These are phyloP conservation scores for Boletus bicolor DNA, from an alignment of 768 basidiomycete species.

Conservation along the genomic window DNA sequence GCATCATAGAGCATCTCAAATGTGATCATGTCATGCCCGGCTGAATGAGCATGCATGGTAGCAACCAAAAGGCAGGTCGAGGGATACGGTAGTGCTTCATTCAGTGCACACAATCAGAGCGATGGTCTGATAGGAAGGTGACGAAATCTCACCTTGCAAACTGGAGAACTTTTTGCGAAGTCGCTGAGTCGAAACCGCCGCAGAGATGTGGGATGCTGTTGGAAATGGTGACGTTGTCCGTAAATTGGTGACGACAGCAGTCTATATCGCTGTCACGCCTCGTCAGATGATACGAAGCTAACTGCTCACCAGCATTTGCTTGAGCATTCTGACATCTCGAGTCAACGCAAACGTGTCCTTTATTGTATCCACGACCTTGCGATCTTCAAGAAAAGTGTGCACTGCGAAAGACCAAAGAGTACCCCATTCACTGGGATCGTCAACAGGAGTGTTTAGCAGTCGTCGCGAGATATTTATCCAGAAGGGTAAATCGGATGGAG, in stretches of 20 bases:
- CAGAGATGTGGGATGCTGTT: slow-evolving; percentile 40
- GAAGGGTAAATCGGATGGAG: slow-evolving; percentile 46
- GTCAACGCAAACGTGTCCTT: slow-evolving; percentile 61
- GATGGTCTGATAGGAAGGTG: background rate
- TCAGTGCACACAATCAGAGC: background rate
- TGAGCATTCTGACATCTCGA: slow-evolving; percentile 56
- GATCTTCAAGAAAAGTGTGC: slow-evolving; percentile 53
- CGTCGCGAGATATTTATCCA: slow-evolving; percentile 51
- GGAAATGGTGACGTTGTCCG: slow-evolving; percentile 54
- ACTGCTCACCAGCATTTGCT: slow-evolving; percentile 56
- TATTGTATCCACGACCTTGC: slow-evolving; percentile 42
- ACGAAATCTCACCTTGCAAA: slow-evolving; percentile 46
- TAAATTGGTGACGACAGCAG: slow-evolving; percentile 42
- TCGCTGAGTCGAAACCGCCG: slow-evolving; percentile 51
- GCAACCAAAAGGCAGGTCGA: slow-evolving; percentile 81
- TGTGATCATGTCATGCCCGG: slow-evolving; percentile 77
- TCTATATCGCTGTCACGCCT: slow-evolving; percentile 34
- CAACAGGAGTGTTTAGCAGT: slow-evolving; percentile 37
- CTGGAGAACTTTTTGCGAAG: slow-evolving; percentile 50
- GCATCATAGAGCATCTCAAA: slow-evolving; percentile 88
- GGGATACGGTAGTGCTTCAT: slow-evolving; percentile 71
- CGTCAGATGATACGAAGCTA: background rate
- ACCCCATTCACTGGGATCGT: slow-evolving; percentile 50
- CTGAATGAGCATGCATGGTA: slow-evolving; percentile 69
- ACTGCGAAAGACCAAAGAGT: slow-evolving; percentile 56